Evolutionary conservation across 306 rosid species (phyloP), one percentile per base, ranked within the genome.

Genomic region (Cicer chorassanicum): DNA sequence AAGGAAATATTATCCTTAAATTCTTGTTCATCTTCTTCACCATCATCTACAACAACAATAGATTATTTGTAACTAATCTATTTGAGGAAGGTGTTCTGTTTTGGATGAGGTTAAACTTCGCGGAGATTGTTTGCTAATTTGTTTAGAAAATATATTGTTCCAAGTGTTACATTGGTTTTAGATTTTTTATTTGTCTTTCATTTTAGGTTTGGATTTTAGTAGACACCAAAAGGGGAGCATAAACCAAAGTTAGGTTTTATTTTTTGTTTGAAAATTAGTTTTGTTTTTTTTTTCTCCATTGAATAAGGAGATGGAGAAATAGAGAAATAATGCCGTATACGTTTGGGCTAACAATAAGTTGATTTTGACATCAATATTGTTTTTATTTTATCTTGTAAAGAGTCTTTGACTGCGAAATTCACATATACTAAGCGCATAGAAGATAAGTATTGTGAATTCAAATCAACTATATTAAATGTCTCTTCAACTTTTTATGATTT

Each of bases 21-120:
- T n/a, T 49, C 84, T 16, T 29, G 4, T 29, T 29, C 34, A 11
- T 43, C 88, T 78, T 84, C 86, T 62, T 87, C 93, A 34, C 86
- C 88, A 1, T 85, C 91, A 11, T 88, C 90, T 60, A 84, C 93
- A 57, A 86, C 88, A 43, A 84, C 90, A 9, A 75, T 88, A 16
- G 80, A 80, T 81, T 89, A 87, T 84, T 84, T 83, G 60, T 81
- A 74, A 76, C 51, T 84, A 68, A 43, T 72, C 78, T 61, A 60
- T 51, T 49, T 74, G 80, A 77, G 36, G 61, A 56, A 40, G 62
- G 1, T 54, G 53, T 12, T 18, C 34, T 29, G 45, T 49, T 43
- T 59, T 15, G 40, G 75, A 50, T 15, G 21, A 46, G 11, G 80
- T 34, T 55, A 19, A 29, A 29, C 4, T 3, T 24, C 51, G 43